A percentile compares a stretch with the other conserved stretches of the same genome.
Evolutionary conservation across 108 stramenopile genomes (phyloP).

Genomic region (Discostella stelligeroides): DNA sequence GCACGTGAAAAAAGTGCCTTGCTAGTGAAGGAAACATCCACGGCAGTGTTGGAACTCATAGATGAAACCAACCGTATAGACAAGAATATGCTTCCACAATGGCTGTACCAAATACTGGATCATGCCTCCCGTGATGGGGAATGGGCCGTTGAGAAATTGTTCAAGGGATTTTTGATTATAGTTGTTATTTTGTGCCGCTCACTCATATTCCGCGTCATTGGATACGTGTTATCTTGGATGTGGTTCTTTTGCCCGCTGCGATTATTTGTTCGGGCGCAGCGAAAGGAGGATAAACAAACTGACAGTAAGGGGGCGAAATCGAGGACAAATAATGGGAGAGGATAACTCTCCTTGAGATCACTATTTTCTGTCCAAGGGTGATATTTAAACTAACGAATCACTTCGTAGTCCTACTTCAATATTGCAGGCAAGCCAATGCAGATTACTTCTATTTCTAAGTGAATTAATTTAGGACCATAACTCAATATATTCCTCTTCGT

Average conservation of each 20-base stretch:
- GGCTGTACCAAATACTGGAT: constrained; percentile 7
- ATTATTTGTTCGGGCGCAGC: constrained; percentile 19
- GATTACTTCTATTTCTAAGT: too few relatives aligned
- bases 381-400: too few relatives aligned
- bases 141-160: constrained; percentile 26
- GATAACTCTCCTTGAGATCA: background rate
- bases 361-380: too few relatives aligned
- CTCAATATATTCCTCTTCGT: too few relatives aligned
- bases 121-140: constrained; percentile 28
- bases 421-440: too few relatives aligned
- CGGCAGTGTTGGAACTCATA: constrained; percentile 20
- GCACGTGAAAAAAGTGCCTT: constrained; percentile 27
- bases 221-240: constrained; percentile 18
- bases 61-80: constrained; percentile 30
- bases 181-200: constrained; percentile 34
- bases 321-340: constrained; percentile 10
- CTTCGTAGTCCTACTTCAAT: too few relatives aligned
- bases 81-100: constrained; percentile 30
- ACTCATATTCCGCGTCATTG: constrained; percentile 25
- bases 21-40: constrained; percentile 18
- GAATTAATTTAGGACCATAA: too few relatives aligned
- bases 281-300: constrained; percentile 2
- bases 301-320: constrained; percentile 2
- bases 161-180: constrained; percentile 23
- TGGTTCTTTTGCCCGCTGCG: constrained; percentile 57